phyloP scores from a whole-genome alignment of 2,329 filamentous ascomycete species.

The Colletotrichum sp. region DNA sequence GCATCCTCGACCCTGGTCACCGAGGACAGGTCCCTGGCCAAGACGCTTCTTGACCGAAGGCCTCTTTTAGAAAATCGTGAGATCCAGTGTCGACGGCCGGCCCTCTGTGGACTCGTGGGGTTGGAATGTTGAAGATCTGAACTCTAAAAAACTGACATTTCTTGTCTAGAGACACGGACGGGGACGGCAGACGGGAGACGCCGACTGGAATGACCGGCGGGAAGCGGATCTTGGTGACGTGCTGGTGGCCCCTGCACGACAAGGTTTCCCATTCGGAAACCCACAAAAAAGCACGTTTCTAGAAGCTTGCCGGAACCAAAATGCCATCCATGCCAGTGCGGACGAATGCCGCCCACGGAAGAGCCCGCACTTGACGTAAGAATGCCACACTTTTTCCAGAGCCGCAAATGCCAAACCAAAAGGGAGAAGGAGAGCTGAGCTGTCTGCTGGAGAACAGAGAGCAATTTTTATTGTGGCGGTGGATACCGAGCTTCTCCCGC shows the following conservation, averaged over 20 bases:
- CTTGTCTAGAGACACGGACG: neutral
- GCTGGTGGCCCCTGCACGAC: neutral
- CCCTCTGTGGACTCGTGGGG: neutral
- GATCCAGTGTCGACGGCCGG: neutral
- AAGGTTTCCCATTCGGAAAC: neutral
- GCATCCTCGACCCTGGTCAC: neutral
- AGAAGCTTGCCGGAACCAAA: slow-evolving; percentile 1
- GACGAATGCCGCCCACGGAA: slow-evolving; percentile 1
- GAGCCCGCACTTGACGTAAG: slow-evolving; percentile 10
- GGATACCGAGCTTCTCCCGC: neutral
- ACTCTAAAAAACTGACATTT: neutral
- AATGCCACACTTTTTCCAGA: neutral
- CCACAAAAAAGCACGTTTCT: slow-evolving; percentile 15
- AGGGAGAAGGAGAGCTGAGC: neutral
- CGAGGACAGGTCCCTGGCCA: neutral
- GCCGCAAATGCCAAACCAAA: neutral
- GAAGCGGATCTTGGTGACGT: slow-evolving; percentile 6
- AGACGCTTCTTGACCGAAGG: neutral
- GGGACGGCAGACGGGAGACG: neutral
- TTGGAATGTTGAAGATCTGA: neutral
- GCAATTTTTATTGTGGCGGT: neutral
- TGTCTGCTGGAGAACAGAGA: neutral
- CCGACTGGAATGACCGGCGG: neutral
- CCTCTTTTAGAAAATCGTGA: neutral
- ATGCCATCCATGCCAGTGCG: neutral